Percentiles rank a stretch among this genome's conserved stretches.
Evolutionary conservation across 2,329 filamentous ascomycete species (phyloP).

Genomic region (Exophiala bonariae): DNA sequence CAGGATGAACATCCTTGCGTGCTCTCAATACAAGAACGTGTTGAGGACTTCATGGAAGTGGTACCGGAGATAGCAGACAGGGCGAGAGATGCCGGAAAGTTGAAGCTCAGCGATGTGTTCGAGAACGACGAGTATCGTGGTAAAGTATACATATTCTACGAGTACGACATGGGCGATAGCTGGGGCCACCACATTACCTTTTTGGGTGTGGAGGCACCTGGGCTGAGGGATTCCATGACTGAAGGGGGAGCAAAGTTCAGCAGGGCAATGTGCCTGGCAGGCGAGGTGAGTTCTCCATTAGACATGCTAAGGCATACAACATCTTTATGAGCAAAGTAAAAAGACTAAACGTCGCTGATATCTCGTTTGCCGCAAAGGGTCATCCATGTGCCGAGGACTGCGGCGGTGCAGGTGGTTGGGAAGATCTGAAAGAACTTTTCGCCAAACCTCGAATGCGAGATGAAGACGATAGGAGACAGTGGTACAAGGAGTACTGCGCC

Average conservation of each 20-base stretch:
- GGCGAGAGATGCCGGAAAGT: background rate
- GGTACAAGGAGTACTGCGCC: slow-evolving; percentile 1
- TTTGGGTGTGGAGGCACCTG: slow-evolving; percentile 1
- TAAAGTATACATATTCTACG: background rate
- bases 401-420: slow-evolving; percentile 1
- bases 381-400: slow-evolving; percentile 9
- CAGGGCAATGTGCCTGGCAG: background rate
- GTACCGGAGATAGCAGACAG: background rate
- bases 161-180: slow-evolving; percentile 6
- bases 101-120: background rate
- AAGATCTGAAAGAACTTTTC: slow-evolving; percentile 3
- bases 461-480: slow-evolving; percentile 1
- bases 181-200: slow-evolving; percentile 3
- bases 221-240: background rate
- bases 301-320: too few relatives aligned
- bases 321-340: too few relatives aligned
- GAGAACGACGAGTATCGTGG: background rate
- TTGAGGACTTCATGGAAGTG: too few relatives aligned
- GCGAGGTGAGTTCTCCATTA: background rate
- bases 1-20: too few relatives aligned
- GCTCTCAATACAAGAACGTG: too few relatives aligned
- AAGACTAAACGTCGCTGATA: background rate
- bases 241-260: background rate
- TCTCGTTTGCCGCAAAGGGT: too few relatives aligned
- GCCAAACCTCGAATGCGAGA: background rate